Evolutionary conservation across 2,329 filamentous ascomycete genomes (phyloP).

Genomic region (Trichoderma hamatum): DNA sequence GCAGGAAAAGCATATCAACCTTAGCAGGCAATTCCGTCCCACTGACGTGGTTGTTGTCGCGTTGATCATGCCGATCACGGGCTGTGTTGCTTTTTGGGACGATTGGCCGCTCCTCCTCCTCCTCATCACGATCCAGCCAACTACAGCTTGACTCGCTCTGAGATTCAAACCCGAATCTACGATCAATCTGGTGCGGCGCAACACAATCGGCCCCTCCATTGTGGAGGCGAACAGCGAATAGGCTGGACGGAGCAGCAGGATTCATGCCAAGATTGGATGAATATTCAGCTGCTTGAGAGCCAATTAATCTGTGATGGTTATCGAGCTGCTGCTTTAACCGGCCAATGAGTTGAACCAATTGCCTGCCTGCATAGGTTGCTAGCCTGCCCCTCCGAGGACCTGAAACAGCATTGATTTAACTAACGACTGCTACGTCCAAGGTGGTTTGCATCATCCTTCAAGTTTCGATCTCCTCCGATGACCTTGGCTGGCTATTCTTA

Average conservation of each 20-base stretch:
- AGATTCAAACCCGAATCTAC: not conserved
- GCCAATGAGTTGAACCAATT: constrained; percentile 8
- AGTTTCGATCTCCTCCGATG: constrained; percentile 5
- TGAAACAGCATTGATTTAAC: constrained; percentile 27
- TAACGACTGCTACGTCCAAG: constrained; percentile 7
- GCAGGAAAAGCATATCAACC: not conserved
- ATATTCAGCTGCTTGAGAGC: constrained; percentile 12
- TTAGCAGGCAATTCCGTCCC: not conserved
- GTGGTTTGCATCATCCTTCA: constrained; percentile 10
- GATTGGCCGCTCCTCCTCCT: not conserved
- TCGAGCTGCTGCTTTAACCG: not conserved
- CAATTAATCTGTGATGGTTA: constrained; percentile 9
- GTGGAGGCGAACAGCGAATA: constrained; percentile 10
- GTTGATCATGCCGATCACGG: constrained; percentile 15
- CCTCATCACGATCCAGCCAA: constrained; percentile 5
- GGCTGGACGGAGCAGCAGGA: not conserved
- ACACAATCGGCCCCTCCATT: constrained; percentile 1
- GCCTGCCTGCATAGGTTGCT: not conserved
- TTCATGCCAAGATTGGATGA: constrained; percentile 18
- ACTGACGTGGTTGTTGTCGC: constrained; percentile 4
- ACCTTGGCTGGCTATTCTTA: not conserved
- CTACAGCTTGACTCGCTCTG: not conserved
- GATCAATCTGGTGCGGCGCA: constrained; percentile 13
- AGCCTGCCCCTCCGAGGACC: constrained; percentile 25
- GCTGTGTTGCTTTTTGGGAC: not conserved